These are phyloP conservation scores for Nyssa sinensis DNA, from an alignment of 148 eudicot species.

Conservation along the genomic window DNA sequence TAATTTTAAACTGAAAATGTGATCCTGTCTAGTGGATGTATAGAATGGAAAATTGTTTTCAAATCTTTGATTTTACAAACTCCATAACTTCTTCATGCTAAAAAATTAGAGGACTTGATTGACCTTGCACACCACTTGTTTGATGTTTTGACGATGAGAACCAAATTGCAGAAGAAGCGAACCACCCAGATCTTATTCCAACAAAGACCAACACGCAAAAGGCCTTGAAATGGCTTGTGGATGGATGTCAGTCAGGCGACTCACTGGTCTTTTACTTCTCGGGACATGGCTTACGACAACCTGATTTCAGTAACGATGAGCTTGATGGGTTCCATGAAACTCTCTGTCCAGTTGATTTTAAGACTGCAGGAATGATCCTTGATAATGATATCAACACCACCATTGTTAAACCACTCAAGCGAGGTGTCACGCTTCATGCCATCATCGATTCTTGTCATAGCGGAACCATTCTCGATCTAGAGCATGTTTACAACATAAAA, in stretches of 20 bases:
- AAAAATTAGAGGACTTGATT: not conserved
- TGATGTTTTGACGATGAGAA: not conserved
- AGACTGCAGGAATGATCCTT: slow-evolving; percentile 51
- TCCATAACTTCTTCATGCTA: not conserved
- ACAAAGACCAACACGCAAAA: slow-evolving; percentile 58
- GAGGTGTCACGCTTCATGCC: slow-evolving; percentile 75
- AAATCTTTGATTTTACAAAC: not conserved
- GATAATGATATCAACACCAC: slow-evolving; percentile 61
- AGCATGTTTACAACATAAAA: not conserved
- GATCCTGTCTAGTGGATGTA: too few relatives aligned
- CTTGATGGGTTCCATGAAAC: slow-evolving; percentile 65
- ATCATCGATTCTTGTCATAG: slow-evolving; percentile 74
- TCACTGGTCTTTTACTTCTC: slow-evolving; percentile 76
- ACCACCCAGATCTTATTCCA: slow-evolving; percentile 21
- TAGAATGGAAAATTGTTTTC: too few relatives aligned
- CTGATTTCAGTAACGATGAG: slow-evolving; percentile 49
- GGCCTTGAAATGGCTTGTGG: slow-evolving; percentile 64
- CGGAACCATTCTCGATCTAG: slow-evolving; percentile 70
- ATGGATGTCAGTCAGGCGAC: slow-evolving; percentile 61
- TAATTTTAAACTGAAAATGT: too few relatives aligned
- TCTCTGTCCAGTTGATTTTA: slow-evolving; percentile 72
- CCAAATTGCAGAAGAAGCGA: not conserved
- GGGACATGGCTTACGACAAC: slow-evolving; percentile 71
- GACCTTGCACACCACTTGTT: not conserved
- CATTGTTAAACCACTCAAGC: slow-evolving; percentile 55